Evolutionary conservation across 2,329 filamentous ascomycete genomes (phyloP).

Genomic region (Escovopsis sp.): DNA sequence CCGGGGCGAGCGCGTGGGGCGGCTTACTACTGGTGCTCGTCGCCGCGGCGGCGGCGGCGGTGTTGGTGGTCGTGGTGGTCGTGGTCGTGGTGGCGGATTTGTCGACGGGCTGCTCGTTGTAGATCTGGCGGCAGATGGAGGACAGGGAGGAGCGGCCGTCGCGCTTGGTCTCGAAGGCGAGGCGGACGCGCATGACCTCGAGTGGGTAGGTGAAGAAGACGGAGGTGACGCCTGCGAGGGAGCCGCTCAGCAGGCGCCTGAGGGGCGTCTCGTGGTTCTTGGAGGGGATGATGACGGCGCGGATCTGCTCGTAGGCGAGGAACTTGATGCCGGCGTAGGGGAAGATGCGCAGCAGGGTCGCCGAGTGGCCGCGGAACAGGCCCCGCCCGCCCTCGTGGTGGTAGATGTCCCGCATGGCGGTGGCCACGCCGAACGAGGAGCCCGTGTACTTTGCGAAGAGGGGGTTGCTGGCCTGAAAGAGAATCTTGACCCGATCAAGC

Average conservation of each 20-base stretch:
- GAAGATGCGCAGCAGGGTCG: slow-evolving; percentile 85
- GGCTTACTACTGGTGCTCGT: too few relatives aligned
- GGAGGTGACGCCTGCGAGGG: slow-evolving; percentile 68
- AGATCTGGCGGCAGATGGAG: slow-evolving; percentile 77
- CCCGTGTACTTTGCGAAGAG: slow-evolving; percentile 88
- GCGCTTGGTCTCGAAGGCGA: slow-evolving; percentile 85
- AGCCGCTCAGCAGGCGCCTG: slow-evolving; percentile 60
- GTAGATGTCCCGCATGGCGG: slow-evolving; percentile 75
- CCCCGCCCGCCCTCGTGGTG: slow-evolving; percentile 56
- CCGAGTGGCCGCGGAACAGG: slow-evolving; percentile 86
- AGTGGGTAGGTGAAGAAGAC: slow-evolving; percentile 95
- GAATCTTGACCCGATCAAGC: slow-evolving; percentile 94
- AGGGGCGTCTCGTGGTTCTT: slow-evolving; percentile 65
- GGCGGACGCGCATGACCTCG: slow-evolving; percentile 79
- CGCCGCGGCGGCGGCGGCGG: slow-evolving; percentile 27
- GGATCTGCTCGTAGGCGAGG: slow-evolving; percentile 91
- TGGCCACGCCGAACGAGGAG: slow-evolving; percentile 71
- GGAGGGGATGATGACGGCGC: slow-evolving; percentile 57
- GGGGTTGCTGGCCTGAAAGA: slow-evolving; percentile 91
- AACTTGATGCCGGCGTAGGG: slow-evolving; percentile 98
- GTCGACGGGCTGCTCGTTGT: slow-evolving; percentile 51
- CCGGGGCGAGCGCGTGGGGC: slow-evolving; percentile 10
- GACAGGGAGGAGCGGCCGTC: slow-evolving; percentile 53
- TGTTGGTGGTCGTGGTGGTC: slow-evolving; percentile 17
- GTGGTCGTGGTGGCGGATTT: slow-evolving; percentile 16